These are phyloP conservation scores for Phytophthora hybrid DNA, from an alignment of 352 stramenopile species.

Conservation along the genomic window DNA sequence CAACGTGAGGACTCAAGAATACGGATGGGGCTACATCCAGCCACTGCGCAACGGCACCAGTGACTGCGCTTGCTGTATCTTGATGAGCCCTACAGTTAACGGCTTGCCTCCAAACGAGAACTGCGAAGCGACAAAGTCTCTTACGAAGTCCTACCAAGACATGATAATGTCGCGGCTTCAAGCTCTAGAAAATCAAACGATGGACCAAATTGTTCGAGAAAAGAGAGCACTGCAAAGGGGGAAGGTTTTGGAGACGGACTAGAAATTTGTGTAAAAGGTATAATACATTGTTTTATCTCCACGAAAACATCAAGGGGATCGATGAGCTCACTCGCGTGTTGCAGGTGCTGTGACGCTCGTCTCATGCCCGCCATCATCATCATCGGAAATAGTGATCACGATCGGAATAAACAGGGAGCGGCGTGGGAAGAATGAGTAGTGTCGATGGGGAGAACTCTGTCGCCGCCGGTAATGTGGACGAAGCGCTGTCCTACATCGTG, in stretches of 20 bases:
- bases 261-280: too few species aligned
- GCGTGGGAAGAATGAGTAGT: background rate
- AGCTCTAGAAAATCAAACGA: slow-evolving; percentile 3
- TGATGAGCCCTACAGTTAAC: slow-evolving; percentile 6
- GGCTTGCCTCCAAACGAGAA: background rate
- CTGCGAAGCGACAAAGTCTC: slow-evolving; percentile 2
- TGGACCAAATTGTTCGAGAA: background rate
- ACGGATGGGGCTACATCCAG: slow-evolving; percentile 12
- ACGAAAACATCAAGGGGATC: too few species aligned
- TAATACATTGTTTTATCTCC: too few species aligned
- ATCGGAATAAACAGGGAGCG: background rate
- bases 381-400: background rate
- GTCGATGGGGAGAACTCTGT: background rate
- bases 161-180: background rate
- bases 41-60: background rate
- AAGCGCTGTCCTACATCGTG: background rate
- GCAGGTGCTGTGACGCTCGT: too few species aligned
- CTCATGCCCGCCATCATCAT: background rate
- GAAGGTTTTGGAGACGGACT: too few species aligned
- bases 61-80: background rate
- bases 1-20: slow-evolving; percentile 10
- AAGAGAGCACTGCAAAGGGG: background rate
- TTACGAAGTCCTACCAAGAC: background rate
- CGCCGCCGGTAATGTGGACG: background rate
- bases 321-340: too few species aligned